phyloP scores from a whole-genome alignment of 2,329 filamentous ascomycete species.

The Graphilbum fragrans region DNA sequence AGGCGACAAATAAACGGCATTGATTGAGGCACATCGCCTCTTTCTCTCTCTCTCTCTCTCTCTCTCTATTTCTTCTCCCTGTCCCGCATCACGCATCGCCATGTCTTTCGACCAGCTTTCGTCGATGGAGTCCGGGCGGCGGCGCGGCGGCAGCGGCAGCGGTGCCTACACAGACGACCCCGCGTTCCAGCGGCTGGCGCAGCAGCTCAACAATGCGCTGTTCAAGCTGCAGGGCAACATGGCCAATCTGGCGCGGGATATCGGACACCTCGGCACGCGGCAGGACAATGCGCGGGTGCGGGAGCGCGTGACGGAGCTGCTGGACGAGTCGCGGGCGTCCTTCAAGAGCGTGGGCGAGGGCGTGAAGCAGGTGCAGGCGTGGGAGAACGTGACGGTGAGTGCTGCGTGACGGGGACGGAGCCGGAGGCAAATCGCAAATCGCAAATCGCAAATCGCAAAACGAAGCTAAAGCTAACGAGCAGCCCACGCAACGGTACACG shows the following conservation, averaged over 20 bases:
- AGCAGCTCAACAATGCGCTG: constrained; percentile 74
- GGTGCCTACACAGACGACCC: constrained; percentile 84
- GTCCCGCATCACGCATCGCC: background rate
- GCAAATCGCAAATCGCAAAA: no score
- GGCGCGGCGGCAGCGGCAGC: constrained; percentile 36
- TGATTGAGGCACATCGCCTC: no score
- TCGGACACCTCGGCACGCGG: constrained; percentile 76
- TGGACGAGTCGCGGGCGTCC: constrained; percentile 73
- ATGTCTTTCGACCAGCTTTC: constrained; percentile 93
- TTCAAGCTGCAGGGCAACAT: constrained; percentile 86
- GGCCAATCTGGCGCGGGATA: constrained; percentile 69
- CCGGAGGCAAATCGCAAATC: background rate
- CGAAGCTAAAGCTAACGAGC: no score
- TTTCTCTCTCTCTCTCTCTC: no score
- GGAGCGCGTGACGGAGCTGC: constrained; percentile 76
- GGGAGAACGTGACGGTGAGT: constrained; percentile 69
- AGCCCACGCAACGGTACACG: constrained; percentile 94
- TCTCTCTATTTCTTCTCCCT: background rate
- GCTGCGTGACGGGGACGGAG: background rate
- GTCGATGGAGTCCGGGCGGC: constrained; percentile 65
- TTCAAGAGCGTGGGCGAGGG: constrained; percentile 92
- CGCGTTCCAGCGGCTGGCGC: constrained; percentile 74
- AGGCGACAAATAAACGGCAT: no score
- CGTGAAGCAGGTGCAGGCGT: constrained; percentile 81
- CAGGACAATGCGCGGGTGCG: constrained; percentile 84